Evolutionary conservation across 2,329 filamentous ascomycete species (phyloP), one percentile per base, ranked within the genome.

Genomic region (Trichoderma semiorbis): DNA sequence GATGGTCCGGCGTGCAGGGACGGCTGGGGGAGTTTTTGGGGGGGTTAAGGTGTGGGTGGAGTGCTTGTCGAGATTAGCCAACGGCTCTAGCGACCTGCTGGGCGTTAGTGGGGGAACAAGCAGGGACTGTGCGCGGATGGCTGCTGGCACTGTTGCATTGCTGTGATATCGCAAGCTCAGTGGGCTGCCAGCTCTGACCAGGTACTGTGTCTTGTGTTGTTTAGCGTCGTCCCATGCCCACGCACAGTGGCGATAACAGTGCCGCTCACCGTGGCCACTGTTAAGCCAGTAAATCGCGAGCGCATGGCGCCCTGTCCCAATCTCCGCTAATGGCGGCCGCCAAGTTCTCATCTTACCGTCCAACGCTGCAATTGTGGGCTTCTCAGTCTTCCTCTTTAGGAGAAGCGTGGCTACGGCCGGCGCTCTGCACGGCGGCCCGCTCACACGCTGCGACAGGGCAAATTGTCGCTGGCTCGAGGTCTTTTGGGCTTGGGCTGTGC

Each of bases 41-140:
- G 75, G 75, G 73, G 71, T 47, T 26, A 77, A 76, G 78, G 82
- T 82, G 79, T 84, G 83, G 78, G 81, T 84, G 81, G 79, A 77
- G 80, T 81, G 77, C 72, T 73, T 75, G 73, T 78, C 78, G 80
- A 84, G 82, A 84, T 85, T 84, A 84, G 77, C 79, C 79, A 76
- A 76, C 73, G 74, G 73, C 72, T 50, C 74, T 72, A 75, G 77
- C 79, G 72, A 53, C 73, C 73, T 74, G 62, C 47, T 50, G 39
- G 63, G 61, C 72, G 78, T 75, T 83, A 82, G 75, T 72, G 70
- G 64, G 70, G 63, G 66, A 78, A 76, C 78, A 61, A 61, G 39
- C 32, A 60, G 11, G 24, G 60, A 73, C 74, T 74, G 78, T 79
- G 63, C 14, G 0, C 0, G 1, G 0, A 0, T 0, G 0, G 43